Percentiles rank a stretch among this genome's conserved stretches.
Conservation (phyloP, 495 filamentous ascomycete species). For the Penicillium waksmanii region DNA sequence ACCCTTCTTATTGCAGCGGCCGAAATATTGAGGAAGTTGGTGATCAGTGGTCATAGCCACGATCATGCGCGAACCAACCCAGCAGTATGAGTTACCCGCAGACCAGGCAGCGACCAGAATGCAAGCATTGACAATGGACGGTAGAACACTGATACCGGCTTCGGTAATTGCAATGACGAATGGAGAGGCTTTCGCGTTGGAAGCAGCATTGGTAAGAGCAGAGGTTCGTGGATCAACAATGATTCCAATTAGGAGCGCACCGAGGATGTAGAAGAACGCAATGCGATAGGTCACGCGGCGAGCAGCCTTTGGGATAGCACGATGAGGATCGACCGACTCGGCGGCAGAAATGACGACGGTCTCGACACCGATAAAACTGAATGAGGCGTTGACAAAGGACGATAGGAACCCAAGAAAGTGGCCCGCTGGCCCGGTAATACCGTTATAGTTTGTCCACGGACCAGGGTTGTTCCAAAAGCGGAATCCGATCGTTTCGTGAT, state of each 20-base stretch:
- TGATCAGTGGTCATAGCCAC: slow-evolving; percentile 42
- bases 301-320: slow-evolving; percentile 78
- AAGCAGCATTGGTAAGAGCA: slow-evolving; percentile 55
- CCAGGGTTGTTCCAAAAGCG: slow-evolving; percentile 64
- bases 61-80: slow-evolving; percentile 44
- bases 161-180: slow-evolving; percentile 63
- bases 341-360: slow-evolving; percentile 79
- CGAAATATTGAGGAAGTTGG: slow-evolving; percentile 40
- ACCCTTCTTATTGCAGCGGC: slow-evolving; percentile 35
- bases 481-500: slow-evolving; percentile 68
- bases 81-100: slow-evolving; percentile 62
- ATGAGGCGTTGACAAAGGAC: slow-evolving; percentile 50
- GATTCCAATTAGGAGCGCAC: slow-evolving; percentile 59
- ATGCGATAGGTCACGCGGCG: slow-evolving; percentile 86
- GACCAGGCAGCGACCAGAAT: slow-evolving; percentile 70
- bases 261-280: slow-evolving; percentile 74
- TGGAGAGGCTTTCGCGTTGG: slow-evolving; percentile 50
- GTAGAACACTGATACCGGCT: slow-evolving; percentile 68
- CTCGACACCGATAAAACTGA: slow-evolving; percentile 65
- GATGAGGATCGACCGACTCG: slow-evolving; percentile 78
- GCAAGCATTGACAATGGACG: slow-evolving; percentile 76
- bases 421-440: slow-evolving; percentile 38
- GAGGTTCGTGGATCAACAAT: slow-evolving; percentile 49
- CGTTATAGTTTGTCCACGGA: slow-evolving; percentile 42
- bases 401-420: slow-evolving; percentile 52